A percentile compares a stretch with the other conserved stretches of the same genome.
phyloP scores from a whole-genome alignment of 352 stramenopile genomes.

The Phytophthora sp. region DNA sequence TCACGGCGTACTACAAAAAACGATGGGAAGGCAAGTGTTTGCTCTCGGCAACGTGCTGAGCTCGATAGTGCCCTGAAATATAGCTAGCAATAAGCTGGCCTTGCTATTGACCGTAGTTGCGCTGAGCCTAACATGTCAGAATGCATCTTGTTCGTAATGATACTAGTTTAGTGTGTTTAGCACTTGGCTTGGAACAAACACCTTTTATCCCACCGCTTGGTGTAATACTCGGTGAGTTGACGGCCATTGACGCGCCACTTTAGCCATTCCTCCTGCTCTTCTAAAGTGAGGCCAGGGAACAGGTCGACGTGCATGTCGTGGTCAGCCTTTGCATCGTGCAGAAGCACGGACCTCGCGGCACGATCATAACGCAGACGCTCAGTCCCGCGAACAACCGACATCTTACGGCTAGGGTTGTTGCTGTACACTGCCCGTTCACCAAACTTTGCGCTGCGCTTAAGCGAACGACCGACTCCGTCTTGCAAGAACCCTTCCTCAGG shows the following conservation, averaged over 20 bases:
- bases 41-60: conserved; percentile 8
- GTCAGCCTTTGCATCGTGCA: conserved; percentile 44
- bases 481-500: conserved; percentile 35
- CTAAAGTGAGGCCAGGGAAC: conserved; percentile 25
- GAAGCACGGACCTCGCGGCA: too few relatives aligned
- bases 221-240: conserved; percentile 58
- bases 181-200: conserved; percentile 37
- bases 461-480: conserved; percentile 35
- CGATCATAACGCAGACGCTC: conserved; percentile 42
- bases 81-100: too few relatives aligned
- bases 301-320: conserved; percentile 43
- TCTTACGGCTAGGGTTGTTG: conserved; percentile 54
- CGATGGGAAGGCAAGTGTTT: conserved; percentile 51
- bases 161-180: too few relatives aligned
- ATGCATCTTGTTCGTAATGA: too few relatives aligned
- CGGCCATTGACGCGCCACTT: conserved; percentile 32
- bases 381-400: conserved; percentile 41
- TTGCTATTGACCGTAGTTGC: too few relatives aligned
- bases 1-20: conserved; percentile 63
- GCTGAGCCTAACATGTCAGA: too few relatives aligned
- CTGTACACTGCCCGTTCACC: conserved; percentile 45
- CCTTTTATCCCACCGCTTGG: conserved; percentile 46
- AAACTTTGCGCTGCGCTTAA: conserved; percentile 41
- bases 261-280: conserved; percentile 23
- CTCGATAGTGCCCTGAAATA: too few relatives aligned